phyloP scores from a whole-genome alignment of 495 filamentous ascomycete genomes.

The Evernia prunastri region DNA sequence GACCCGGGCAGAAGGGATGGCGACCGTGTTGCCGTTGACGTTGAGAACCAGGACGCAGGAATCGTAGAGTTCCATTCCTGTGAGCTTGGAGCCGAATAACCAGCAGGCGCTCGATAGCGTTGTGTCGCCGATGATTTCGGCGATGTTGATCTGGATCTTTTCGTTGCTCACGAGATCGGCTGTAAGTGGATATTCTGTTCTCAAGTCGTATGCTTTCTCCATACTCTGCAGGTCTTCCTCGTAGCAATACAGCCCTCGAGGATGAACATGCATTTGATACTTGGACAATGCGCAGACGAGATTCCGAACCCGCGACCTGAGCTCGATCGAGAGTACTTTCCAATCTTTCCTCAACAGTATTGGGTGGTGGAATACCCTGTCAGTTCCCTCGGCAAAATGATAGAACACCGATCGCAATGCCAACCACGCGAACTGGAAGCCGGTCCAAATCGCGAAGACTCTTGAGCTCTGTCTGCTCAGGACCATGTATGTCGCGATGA shows the following conservation, averaged over 20 bases:
- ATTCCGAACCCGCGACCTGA: slow-evolving; percentile 2
- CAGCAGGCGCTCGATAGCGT: slow-evolving; percentile 13
- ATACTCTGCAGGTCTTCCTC: slow-evolving; percentile 25
- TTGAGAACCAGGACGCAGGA: slow-evolving; percentile 14
- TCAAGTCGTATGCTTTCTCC: neutral
- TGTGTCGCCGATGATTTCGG: slow-evolving; percentile 14
- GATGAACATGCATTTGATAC: slow-evolving; percentile 15
- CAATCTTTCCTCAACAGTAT: slow-evolving; percentile 1
- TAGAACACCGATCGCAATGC: slow-evolving; percentile 7
- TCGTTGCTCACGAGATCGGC: neutral
- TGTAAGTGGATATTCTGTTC: neutral
- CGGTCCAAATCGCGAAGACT: slow-evolving; percentile 9
- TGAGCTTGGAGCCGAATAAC: slow-evolving; percentile 1
- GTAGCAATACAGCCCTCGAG: slow-evolving; percentile 28
- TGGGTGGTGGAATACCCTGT: neutral
- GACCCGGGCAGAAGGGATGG: slow-evolving; percentile 18
- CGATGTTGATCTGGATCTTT: neutral
- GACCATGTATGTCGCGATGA: slow-evolving; percentile 2
- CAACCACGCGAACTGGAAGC: slow-evolving; percentile 12
- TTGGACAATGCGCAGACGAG: slow-evolving; percentile 8
- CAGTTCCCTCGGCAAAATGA: slow-evolving; percentile 6
- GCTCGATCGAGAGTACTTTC: slow-evolving; percentile 1
- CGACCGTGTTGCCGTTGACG: neutral
- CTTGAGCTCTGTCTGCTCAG: neutral
- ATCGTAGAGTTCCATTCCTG: slow-evolving; percentile 16